These are phyloP conservation scores for Penicillium daleae DNA, from an alignment of 495 filamentous ascomycete genomes.

Conservation along the genomic window DNA sequence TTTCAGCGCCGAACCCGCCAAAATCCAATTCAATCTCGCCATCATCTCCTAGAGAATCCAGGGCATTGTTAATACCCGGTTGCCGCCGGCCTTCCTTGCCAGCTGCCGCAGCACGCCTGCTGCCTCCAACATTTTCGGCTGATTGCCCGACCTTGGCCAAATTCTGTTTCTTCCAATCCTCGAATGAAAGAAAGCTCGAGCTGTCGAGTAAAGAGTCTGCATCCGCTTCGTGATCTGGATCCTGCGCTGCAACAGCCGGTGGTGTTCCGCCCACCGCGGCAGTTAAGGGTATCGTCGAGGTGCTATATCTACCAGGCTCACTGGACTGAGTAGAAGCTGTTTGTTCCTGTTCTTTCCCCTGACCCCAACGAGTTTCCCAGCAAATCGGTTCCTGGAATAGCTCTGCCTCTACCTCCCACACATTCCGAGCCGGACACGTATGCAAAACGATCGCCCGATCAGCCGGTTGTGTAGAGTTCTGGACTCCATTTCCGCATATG, in stretches of 20 bases:
- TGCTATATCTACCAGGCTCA: constrained; percentile 9
- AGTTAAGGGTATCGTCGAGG: neutral
- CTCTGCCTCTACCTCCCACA: constrained; percentile 26
- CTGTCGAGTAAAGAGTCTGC: constrained; percentile 75
- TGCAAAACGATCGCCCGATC: neutral
- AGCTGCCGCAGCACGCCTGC: constrained; percentile 40
- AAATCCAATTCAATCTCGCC: constrained; percentile 91
- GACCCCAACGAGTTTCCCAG: constrained; percentile 23
- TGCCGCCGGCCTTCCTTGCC: constrained; percentile 49
- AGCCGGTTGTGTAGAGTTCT: constrained; percentile 10
- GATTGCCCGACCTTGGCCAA: constrained; percentile 85
- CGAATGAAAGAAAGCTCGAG: constrained; percentile 91
- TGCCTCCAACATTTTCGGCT: constrained; percentile 66
- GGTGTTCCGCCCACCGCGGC: constrained; percentile 5
- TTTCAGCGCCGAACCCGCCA: constrained; percentile 62
- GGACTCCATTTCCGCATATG: constrained; percentile 13
- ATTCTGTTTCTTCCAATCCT: constrained; percentile 97
- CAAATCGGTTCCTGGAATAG: constrained; percentile 24
- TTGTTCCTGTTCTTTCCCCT: constrained; percentile 6
- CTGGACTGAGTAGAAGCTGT: constrained; percentile 6
- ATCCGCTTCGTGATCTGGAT: constrained; percentile 52
- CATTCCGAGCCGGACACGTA: constrained; percentile 20
- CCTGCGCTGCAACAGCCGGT: constrained; percentile 12
- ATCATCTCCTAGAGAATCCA: constrained; percentile 84
- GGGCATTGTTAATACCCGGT: constrained; percentile 63